Evolutionary conservation across 177 flowering plant species (phyloP).

Genomic region (Vitis hybrid): DNA sequence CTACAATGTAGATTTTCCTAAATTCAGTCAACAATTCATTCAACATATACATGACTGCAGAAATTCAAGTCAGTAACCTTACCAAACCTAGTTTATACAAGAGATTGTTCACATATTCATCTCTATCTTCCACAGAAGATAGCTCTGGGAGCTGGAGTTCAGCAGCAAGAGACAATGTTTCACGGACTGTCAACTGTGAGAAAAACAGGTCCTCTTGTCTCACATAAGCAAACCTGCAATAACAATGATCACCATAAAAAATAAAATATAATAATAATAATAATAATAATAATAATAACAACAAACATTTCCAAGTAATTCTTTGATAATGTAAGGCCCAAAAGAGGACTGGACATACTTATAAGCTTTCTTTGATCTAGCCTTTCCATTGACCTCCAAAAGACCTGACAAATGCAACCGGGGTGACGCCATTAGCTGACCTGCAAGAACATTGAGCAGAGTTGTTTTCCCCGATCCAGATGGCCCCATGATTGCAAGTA

Average conservation of each 20-base stretch:
- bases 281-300: no score
- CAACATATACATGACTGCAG: not conserved
- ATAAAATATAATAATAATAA: not conserved
- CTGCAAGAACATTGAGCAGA: conserved; percentile 85
- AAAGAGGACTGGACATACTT: conserved; percentile 41
- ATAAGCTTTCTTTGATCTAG: conserved; percentile 46
- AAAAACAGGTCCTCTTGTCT: conserved; percentile 97
- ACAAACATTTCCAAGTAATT: not conserved
- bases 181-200: conserved; percentile 94
- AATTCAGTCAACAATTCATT: not conserved
- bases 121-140: conserved; percentile 63
- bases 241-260: not conserved
- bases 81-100: conserved; percentile 88
- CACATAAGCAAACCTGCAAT: conserved; percentile 77
- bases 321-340: not conserved
- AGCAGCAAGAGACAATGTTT: conserved; percentile 89
- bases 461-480: conserved; percentile 99
- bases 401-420: conserved; percentile 74
- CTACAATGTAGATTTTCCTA: no score
- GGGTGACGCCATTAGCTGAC: conserved; percentile 76
- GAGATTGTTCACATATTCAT: conserved; percentile 76
- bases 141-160: conserved; percentile 82
- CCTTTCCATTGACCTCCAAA: conserved; percentile 75
- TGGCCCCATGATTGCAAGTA: conserved; percentile 98
- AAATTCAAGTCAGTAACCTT: conserved; percentile 16